Conservation (phyloP, 345 rosid species). For the Punica granatum region DNA sequence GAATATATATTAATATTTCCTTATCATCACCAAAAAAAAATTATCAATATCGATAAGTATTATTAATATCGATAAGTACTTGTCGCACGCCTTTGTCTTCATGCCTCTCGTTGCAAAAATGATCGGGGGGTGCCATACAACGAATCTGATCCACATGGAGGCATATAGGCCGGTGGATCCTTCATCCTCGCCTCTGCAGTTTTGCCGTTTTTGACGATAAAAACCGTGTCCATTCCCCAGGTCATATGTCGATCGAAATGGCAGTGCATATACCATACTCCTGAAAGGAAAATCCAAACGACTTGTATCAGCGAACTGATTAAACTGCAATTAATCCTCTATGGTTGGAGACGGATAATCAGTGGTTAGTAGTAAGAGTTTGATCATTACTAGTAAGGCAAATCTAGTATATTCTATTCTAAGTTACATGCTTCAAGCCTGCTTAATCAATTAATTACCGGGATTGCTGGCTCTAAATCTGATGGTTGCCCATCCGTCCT, state of each 20-base stretch:
- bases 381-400: too few species aligned
- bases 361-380: too few species aligned
- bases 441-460: constrained; percentile 1
- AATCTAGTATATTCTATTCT: too few species aligned
- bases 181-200: constrained; percentile 8
- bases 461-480: constrained; percentile 28
- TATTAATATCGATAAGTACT: too few species aligned
- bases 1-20: too few species aligned
- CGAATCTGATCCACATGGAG: constrained; percentile 20
- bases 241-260: constrained; percentile 36
- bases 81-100: neutral
- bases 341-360: too few species aligned
- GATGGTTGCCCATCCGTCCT: constrained; percentile 26
- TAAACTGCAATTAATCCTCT: too few species aligned
- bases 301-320: neutral
- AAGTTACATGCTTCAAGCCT: neutral
- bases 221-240: constrained; percentile 36
- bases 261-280: constrained; percentile 50
- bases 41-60: too few species aligned
- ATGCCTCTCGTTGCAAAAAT: neutral
- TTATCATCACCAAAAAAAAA: too few species aligned
- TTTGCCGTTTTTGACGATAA: constrained; percentile 28
- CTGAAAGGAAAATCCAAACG: constrained; percentile 12
- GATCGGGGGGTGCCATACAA: neutral
- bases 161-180: constrained; percentile 38